Conservation (phyloP, 805 yeast genomes). For the Clavispora vitiphila region DNA sequence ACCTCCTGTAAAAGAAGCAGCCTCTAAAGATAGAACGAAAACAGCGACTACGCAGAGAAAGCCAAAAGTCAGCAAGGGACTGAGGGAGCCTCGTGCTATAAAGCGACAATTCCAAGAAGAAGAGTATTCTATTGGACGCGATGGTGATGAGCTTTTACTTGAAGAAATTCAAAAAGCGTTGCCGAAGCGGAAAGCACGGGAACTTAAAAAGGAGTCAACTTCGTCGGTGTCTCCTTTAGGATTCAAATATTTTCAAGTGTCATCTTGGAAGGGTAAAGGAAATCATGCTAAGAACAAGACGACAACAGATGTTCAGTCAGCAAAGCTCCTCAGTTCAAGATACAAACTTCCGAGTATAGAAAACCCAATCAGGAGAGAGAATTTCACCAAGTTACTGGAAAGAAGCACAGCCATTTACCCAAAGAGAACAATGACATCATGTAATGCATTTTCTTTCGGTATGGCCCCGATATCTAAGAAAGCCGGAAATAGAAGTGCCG, state of each 20-base stretch:
- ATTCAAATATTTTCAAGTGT: neutral
- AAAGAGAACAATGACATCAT: neutral
- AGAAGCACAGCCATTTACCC: neutral
- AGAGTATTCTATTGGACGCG: slow-evolving; percentile 4
- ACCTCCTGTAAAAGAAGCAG: neutral
- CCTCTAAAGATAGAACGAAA: neutral
- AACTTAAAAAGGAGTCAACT: neutral
- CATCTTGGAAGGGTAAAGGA: neutral
- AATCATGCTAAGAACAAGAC: neutral
- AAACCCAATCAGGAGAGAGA: neutral
- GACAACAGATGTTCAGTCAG: neutral
- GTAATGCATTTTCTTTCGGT: neutral
- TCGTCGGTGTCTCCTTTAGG: neutral
- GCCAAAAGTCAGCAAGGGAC: neutral
- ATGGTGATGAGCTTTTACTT: slow-evolving; percentile 8
- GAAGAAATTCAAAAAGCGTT: neutral
- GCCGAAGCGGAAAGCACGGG: neutral
- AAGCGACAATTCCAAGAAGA: neutral
- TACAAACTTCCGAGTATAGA: neutral
- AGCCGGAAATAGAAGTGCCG: neutral
- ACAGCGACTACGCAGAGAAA: neutral
- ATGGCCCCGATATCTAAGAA: no score
- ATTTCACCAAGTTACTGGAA: neutral
- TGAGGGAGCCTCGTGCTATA: neutral
- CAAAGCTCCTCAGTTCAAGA: neutral